phyloP scores from a whole-genome alignment of 768 basidiomycete species.

The Infundibulicybe gibba region DNA sequence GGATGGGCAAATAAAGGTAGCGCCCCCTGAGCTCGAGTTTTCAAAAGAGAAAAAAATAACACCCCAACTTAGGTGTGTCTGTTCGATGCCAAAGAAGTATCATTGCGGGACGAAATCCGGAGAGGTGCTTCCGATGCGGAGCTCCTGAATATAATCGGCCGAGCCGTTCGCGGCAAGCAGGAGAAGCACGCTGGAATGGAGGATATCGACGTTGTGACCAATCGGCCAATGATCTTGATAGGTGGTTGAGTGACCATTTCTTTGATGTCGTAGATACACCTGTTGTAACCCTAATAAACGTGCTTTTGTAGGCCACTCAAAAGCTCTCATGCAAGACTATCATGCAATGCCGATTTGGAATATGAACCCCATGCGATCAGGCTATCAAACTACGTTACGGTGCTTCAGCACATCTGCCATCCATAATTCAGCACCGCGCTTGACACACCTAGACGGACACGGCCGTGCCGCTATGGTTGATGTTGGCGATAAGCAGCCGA shows the following conservation, averaged over 20 bases:
- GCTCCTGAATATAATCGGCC: constrained; percentile 55
- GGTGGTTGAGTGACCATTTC: constrained; percentile 73
- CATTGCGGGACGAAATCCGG: constrained; percentile 74
- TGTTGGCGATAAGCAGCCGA: constrained; percentile 57
- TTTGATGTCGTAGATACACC: constrained; percentile 17
- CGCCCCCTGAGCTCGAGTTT: not conserved
- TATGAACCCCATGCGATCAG: not conserved
- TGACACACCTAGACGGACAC: constrained; percentile 72
- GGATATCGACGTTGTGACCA: constrained; percentile 68
- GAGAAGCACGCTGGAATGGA: constrained; percentile 87
- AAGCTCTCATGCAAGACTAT: not conserved
- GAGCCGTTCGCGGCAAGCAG: constrained; percentile 67
- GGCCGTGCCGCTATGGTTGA: constrained; percentile 86
- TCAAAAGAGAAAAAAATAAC: not conserved
- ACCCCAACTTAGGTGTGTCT: constrained; percentile 66
- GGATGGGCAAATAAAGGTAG: constrained; percentile 85
- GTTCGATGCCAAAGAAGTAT: constrained; percentile 82
- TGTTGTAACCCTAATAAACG: constrained; percentile 10
- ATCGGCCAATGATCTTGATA: constrained; percentile 90
- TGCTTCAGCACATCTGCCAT: constrained; percentile 14
- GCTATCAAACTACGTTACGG: not conserved
- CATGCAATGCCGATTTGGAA: not conserved
- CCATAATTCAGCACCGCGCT: constrained; percentile 21
- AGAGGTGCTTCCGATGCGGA: constrained; percentile 59
- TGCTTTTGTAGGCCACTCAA: constrained; percentile 10